Conservation (phyloP, 73 alveolate genomes). For the Stentor roeselii region DNA sequence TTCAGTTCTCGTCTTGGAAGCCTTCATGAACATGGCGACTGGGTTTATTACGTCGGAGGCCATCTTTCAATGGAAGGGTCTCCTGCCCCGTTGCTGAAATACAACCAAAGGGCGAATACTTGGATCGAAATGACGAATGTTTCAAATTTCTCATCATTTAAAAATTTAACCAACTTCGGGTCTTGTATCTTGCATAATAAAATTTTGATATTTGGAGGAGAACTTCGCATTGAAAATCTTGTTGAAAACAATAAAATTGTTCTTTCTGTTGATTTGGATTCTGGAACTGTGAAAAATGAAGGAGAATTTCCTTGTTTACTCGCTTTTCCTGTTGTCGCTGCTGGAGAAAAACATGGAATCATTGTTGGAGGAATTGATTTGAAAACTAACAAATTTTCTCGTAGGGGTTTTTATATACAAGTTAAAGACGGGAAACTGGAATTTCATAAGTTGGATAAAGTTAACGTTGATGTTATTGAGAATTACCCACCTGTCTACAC, state of each 20-base stretch:
- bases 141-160: neutral
- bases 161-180: neutral
- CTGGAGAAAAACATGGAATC: neutral
- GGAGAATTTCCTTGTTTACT: neutral
- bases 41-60: neutral
- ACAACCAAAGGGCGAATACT: neutral
- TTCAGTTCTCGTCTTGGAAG: neutral
- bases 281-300: neutral
- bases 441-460: neutral
- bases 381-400: neutral
- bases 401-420: neutral
- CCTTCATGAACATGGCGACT: neutral
- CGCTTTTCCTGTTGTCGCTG: neutral
- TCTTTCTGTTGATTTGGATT: too few relatives aligned
- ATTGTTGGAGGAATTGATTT: neutral
- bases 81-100: neutral
- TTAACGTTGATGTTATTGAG: neutral
- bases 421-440: neutral
- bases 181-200: neutral
- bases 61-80: neutral
- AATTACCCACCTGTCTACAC: neutral
- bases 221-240: neutral
- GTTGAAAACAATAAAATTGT: neutral
- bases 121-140: neutral
- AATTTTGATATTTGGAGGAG: constrained; percentile 1